phyloP scores from a whole-genome alignment of 345 rosid genomes.

The Garcia nutans region DNA sequence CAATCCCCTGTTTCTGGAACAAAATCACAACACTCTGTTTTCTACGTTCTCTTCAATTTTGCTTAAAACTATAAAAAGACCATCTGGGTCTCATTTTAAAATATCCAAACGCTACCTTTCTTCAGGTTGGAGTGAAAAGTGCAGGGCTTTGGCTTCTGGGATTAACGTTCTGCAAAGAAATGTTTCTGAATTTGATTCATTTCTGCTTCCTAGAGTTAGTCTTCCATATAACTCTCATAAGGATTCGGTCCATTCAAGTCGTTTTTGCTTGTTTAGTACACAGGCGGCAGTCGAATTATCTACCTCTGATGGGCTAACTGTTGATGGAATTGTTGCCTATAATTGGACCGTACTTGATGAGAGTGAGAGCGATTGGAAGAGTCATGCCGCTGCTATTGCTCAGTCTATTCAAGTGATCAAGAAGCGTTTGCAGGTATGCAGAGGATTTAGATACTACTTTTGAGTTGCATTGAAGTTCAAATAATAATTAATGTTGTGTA shows the following conservation, averaged over 20 bases:
- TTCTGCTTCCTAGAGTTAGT: slow-evolving; percentile 14
- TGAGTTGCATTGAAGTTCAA: slow-evolving; percentile 1
- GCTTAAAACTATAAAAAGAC: slow-evolving; percentile 16
- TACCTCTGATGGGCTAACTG: slow-evolving; percentile 79
- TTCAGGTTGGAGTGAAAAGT: slow-evolving; percentile 19
- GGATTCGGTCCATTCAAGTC: slow-evolving; percentile 9
- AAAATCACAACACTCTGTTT: slow-evolving; percentile 14
- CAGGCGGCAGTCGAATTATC: slow-evolving; percentile 52
- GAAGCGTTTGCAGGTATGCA: slow-evolving; percentile 75
- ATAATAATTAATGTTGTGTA: not conserved
- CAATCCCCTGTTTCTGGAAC: not conserved
- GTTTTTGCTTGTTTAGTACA: slow-evolving; percentile 38
- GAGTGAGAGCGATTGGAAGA: slow-evolving; percentile 81
- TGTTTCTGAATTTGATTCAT: slow-evolving; percentile 11
- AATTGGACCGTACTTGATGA: slow-evolving; percentile 81
- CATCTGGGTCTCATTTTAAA: slow-evolving; percentile 7
- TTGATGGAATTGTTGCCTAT: slow-evolving; percentile 66
- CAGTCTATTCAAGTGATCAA: slow-evolving; percentile 90
- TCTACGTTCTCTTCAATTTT: slow-evolving; percentile 33
- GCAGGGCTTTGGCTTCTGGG: slow-evolving; percentile 21
- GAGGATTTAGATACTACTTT: not conserved
- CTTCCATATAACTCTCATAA: slow-evolving; percentile 12
- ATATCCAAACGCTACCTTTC: slow-evolving; percentile 10
- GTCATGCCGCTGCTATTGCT: slow-evolving; percentile 89
- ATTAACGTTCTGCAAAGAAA: slow-evolving; percentile 16